Evolutionary conservation across 352 stramenopile species (phyloP).

Genomic region (Albugo laibachii): DNA sequence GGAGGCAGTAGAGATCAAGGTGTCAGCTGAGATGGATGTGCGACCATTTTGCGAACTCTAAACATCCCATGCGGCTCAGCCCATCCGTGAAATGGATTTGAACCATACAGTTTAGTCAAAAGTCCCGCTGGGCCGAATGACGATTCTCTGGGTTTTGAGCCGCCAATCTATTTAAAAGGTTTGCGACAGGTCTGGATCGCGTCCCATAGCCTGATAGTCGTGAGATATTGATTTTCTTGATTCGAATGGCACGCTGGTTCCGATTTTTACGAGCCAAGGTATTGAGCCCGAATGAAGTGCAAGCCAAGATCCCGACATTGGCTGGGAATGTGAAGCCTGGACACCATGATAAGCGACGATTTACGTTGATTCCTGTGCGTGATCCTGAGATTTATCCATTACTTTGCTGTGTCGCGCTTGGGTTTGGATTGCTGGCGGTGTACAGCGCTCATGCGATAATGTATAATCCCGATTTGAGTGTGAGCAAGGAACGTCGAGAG

Average conservation of each 20-base stretch:
- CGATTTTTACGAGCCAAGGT: slow-evolving; percentile 9
- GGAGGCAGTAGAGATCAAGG: too few relatives aligned
- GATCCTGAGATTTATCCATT: slow-evolving; percentile 23
- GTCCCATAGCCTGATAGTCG: too few relatives aligned
- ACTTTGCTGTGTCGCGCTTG: slow-evolving; percentile 12
- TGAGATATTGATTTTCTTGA: too few relatives aligned
- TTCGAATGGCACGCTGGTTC: slow-evolving; percentile 9
- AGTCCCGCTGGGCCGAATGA: too few relatives aligned
- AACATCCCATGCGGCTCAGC: too few relatives aligned
- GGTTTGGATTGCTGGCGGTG: slow-evolving; percentile 10
- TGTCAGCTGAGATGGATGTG: too few relatives aligned
- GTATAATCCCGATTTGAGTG: slow-evolving; percentile 13
- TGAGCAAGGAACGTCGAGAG: slow-evolving; percentile 14
- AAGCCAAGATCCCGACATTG: slow-evolving; percentile 21
- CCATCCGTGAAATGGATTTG: too few relatives aligned
- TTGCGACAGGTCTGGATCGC: too few relatives aligned
- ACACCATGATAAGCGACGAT: slow-evolving; percentile 7
- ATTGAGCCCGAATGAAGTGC: slow-evolving; percentile 14
- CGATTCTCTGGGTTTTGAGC: too few relatives aligned
- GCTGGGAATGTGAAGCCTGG: slow-evolving; percentile 2
- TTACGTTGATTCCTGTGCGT: slow-evolving; percentile 11
- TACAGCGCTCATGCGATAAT: slow-evolving; percentile 16
- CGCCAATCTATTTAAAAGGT: too few relatives aligned
- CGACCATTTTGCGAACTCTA: too few relatives aligned
- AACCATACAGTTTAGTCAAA: too few relatives aligned